These are phyloP conservation scores for Albugo candida DNA, from an alignment of 352 stramenopile species.

Conservation along the genomic window DNA sequence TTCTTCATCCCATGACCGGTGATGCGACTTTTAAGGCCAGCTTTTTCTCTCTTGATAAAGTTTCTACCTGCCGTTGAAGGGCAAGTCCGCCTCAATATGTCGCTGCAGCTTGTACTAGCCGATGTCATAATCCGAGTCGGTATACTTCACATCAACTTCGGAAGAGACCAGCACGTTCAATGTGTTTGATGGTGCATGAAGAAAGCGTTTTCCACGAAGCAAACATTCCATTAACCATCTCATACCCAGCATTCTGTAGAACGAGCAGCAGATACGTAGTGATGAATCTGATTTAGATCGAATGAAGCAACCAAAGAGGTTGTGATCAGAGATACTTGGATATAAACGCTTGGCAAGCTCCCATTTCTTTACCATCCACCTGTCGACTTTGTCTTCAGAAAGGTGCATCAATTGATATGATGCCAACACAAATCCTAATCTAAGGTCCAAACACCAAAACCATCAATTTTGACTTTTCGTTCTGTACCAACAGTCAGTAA, in stretches of 20 bases:
- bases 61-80: slow-evolving; percentile 79
- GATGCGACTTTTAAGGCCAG: slow-evolving; percentile 43
- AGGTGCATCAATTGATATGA: too few relatives aligned
- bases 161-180: slow-evolving; percentile 98
- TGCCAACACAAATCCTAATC: too few relatives aligned
- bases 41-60: slow-evolving; percentile 45
- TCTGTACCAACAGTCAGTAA: not conserved
- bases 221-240: slow-evolving; percentile 12
- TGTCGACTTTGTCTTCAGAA: too few relatives aligned
- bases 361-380: too few relatives aligned
- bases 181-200: too few relatives aligned
- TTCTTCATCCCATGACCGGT: slow-evolving; percentile 2
- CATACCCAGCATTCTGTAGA: slow-evolving; percentile 11
- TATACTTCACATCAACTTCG: slow-evolving; percentile 91
- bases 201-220: slow-evolving; percentile 65
- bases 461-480: slow-evolving; percentile 36
- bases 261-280: slow-evolving; percentile 8
- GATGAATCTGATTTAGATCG: slow-evolving; percentile 18
- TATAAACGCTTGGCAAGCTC: slow-evolving; percentile 66
- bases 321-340: slow-evolving; percentile 78
- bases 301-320: slow-evolving; percentile 83
- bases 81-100: slow-evolving; percentile 83
- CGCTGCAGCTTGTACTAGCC: slow-evolving; percentile 91
- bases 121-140: slow-evolving; percentile 84
- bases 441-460: slow-evolving; percentile 42